These are phyloP conservation scores for Sanghuangporus baumii DNA, from an alignment of 1,284 basidiomycete species.

Conservation along the genomic window DNA sequence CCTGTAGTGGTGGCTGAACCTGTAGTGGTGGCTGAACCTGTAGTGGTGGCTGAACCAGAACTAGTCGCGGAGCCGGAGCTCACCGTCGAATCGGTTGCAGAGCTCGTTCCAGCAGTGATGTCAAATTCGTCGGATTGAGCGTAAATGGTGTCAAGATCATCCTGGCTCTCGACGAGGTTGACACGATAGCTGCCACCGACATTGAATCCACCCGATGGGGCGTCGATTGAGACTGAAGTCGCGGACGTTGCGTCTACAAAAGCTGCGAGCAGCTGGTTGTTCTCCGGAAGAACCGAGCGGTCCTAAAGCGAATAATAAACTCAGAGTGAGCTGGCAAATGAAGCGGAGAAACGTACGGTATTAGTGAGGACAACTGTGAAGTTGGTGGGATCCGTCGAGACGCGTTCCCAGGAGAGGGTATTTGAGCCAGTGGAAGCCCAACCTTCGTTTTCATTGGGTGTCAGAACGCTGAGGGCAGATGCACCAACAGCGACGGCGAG, in stretches of 20 bases:
- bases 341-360: conserved; percentile 34
- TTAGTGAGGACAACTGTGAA: conserved; percentile 70
- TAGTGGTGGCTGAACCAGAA: conserved; percentile 14
- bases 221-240: conserved; percentile 32
- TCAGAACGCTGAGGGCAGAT: conserved; percentile 55
- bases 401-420: conserved; percentile 56
- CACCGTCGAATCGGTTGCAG: conserved; percentile 5
- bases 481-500: conserved; percentile 50
- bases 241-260: conserved; percentile 40
- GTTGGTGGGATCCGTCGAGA: conserved; percentile 55
- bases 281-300: conserved; percentile 24
- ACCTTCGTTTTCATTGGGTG: conserved; percentile 41
- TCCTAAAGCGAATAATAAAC: conserved; percentile 22
- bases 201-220: conserved; percentile 57
- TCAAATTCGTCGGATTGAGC: conserved; percentile 52
- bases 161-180: conserved; percentile 54
- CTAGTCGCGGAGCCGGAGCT: conserved; percentile 15
- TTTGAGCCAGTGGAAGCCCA: conserved; percentile 62
- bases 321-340: background rate
- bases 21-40: conserved; percentile 18
- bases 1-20: conserved; percentile 18
- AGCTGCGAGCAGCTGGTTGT: conserved; percentile 41
- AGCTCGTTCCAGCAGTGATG: conserved; percentile 19
- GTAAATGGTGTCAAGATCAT: conserved; percentile 43
- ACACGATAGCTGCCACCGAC: conserved; percentile 53